Evolutionary conservation across 2,329 filamentous ascomycete species (phyloP), one percentile per base, ranked within the genome.

Genomic region (Leptoxyphium fumago): DNA sequence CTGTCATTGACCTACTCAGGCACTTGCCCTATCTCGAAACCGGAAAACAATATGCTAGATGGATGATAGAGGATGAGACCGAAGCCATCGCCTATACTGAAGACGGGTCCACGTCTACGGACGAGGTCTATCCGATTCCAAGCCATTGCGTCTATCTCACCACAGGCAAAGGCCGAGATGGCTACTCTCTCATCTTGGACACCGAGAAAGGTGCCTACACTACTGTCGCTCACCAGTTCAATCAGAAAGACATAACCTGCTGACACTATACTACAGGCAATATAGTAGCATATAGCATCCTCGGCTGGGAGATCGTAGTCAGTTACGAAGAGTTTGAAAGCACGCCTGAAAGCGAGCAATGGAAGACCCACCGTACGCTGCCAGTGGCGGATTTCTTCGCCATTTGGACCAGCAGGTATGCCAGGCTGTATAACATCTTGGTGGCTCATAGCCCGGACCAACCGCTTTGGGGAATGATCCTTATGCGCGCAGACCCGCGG

Each of bases 351-450:
- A 30, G n/a, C 36, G 34, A 43, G 32, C 36, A 39, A 13, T 39
- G 42, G 42, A 28, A 17, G 39, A 13, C 42, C 29, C 32, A 36
- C 32, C 32, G 15, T 9, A 36, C 32, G 32, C 3, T 36, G 32
- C 32, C 32, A 36, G 32, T 9, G 9, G 32, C 32, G 3, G 32
- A 36, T 4, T 15, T 15, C 32, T 9, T 36, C 32, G 32, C 11
- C 15, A 4, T 36, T 9, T 13, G 32, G 32, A 15, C 13, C 15
- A 36, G 32, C 15, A 36, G 9, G 9, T 43, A 43, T n/a, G 21
- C 42, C 26, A 43, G 38, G 26, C 42, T 43, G 13, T 32, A 39
- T 11, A 36, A 39, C 28, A 43, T 43, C 34, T 26, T 43, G 14
- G 42, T 43, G 38, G 34, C 42, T 10, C 38, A 21, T n/a, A 10